These are phyloP conservation scores for Sphagnum magellanicum DNA, from an alignment of 228 moss, liverwort and hornwort genomes.

Conservation along the genomic window DNA sequence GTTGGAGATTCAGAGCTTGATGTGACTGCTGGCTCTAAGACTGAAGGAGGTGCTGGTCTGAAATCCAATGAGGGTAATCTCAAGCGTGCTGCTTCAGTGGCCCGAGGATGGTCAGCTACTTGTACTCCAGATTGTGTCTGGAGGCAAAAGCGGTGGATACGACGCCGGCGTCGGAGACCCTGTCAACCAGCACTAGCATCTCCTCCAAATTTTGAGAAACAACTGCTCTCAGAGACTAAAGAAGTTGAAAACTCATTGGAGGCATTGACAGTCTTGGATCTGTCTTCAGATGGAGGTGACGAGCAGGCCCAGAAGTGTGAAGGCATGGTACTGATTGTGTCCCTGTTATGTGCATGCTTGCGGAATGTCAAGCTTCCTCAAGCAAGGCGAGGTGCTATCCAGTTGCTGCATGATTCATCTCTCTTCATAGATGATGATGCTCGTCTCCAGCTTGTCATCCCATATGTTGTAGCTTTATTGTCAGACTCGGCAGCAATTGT, in stretches of 20 bases:
- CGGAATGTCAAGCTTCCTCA: constrained; percentile 94
- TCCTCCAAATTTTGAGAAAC: constrained; percentile 18
- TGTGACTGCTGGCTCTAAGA: constrained; percentile 18
- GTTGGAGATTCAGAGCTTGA: constrained; percentile 27
- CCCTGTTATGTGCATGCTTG: constrained; percentile 83
- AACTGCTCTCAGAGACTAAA: constrained; percentile 8
- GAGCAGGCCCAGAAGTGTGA: constrained; percentile 65
- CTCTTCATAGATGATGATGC: constrained; percentile 85
- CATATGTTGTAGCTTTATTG: constrained; percentile 87
- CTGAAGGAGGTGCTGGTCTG: constrained; percentile 8
- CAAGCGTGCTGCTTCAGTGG: constrained; percentile 21
- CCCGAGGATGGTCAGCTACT: constrained; percentile 32
- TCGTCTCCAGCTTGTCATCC: constrained; percentile 91
- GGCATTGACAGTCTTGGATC: constrained; percentile 16
- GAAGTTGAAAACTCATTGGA: constrained; percentile 18
- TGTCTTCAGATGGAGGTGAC: constrained; percentile 18
- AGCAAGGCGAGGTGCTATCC: constrained; percentile 85
- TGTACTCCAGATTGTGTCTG: constrained; percentile 38
- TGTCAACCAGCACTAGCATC: constrained; percentile 37
- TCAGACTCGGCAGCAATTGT: constrained; percentile 92
- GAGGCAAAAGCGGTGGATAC: constrained; percentile 54
- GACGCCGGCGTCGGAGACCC: constrained; percentile 52
- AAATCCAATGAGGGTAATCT: constrained; percentile 1
- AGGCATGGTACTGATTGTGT: constrained; percentile 94
- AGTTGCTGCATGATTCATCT: constrained; percentile 85